Evolutionary conservation across 306 rosid genomes (phyloP), one percentile per base, ranked within the genome.

Genomic region (Quercus alba): DNA sequence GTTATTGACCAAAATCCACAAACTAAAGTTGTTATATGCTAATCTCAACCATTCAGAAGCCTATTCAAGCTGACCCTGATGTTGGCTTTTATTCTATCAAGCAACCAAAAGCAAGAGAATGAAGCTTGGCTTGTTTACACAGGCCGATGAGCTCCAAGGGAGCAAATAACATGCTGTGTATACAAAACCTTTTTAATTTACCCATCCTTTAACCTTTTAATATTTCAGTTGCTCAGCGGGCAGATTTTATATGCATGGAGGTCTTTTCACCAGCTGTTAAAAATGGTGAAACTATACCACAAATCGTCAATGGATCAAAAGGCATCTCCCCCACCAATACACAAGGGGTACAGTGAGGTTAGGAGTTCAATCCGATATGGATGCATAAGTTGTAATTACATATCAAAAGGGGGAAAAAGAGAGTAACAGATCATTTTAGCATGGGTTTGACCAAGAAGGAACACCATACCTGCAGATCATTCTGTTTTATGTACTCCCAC

Each of bases 401-500:
- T 12, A 49, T 49, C 54, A 10, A 49, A 23, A 26, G 15, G 46
- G 46, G 46, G 46, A 55, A 23, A 12, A 55, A 35, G 69, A 38
- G 35, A 55, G 13, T 30, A 6, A 69, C 18, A 78, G 10, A 5
- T 17, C 26, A 41, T 31, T 3, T 35, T 12, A 20, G 31, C 18
- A 74, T 12, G 66, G 17, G 17, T 25, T 49, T 49, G 54, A 49
- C 54, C 54, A 49, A 57, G 41, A 46, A 10, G 25, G 30, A 56
- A 21, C 33, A n/a, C 1, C 28, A 44, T 73, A 74, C 86, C 86
- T 74, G 80, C 15, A 74, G 49, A 83, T 58, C 69, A 59, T 75
- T 57, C 75, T 46, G 71, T 74, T 78, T 77, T 62, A 77, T 72
- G 51, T 70, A 75, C 67, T 79, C 77, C 71, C 75, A 81, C 62